Conservation (phyloP, 2,329 filamentous ascomycete species). For the Apiospora saccharicola region DNA sequence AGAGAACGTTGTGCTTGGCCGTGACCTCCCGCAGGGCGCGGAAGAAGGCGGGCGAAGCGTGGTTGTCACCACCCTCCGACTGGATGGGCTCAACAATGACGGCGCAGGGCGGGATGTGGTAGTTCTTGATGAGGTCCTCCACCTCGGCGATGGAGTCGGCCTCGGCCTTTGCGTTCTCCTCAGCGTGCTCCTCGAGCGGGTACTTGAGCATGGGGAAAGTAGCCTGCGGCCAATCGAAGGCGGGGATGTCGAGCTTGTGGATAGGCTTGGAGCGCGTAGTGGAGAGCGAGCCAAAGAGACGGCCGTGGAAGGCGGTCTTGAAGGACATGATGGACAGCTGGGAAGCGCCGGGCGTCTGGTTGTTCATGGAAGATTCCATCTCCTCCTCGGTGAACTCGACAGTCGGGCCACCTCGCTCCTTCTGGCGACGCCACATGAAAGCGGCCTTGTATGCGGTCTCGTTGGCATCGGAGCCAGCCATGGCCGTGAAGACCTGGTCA, state of each 20-base stretch:
- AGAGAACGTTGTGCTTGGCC: slow-evolving; percentile 76
- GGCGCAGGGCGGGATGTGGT: slow-evolving; percentile 80
- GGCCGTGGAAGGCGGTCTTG: slow-evolving; percentile 88
- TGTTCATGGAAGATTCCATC: slow-evolving; percentile 78
- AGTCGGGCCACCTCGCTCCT: slow-evolving; percentile 78
- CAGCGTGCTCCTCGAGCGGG: slow-evolving; percentile 79
- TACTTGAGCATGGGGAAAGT: slow-evolving; percentile 88
- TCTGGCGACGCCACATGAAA: slow-evolving; percentile 89
- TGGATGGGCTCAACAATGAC: slow-evolving; percentile 90
- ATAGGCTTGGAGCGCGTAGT: slow-evolving; percentile 93
- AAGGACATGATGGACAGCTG: slow-evolving; percentile 87
- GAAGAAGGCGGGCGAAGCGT: slow-evolving; percentile 89
- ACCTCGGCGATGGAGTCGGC: slow-evolving; percentile 82
- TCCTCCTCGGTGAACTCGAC: slow-evolving; percentile 85
- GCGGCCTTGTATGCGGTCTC: slow-evolving; percentile 95
- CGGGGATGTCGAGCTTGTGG: slow-evolving; percentile 93
- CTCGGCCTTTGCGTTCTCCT: slow-evolving; percentile 85
- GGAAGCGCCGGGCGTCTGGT: slow-evolving; percentile 78
- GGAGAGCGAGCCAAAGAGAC: slow-evolving; percentile 85
- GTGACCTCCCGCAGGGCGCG: slow-evolving; percentile 81
- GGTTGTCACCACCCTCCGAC: slow-evolving; percentile 94
- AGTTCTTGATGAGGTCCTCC: slow-evolving; percentile 80
- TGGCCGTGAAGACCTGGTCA: slow-evolving; percentile 89
- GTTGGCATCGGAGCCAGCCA: slow-evolving; percentile 90
- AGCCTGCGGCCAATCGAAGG: slow-evolving; percentile 94